Conservation (phyloP, 352 stramenopile species). For the Vaucheria bursata region DNA sequence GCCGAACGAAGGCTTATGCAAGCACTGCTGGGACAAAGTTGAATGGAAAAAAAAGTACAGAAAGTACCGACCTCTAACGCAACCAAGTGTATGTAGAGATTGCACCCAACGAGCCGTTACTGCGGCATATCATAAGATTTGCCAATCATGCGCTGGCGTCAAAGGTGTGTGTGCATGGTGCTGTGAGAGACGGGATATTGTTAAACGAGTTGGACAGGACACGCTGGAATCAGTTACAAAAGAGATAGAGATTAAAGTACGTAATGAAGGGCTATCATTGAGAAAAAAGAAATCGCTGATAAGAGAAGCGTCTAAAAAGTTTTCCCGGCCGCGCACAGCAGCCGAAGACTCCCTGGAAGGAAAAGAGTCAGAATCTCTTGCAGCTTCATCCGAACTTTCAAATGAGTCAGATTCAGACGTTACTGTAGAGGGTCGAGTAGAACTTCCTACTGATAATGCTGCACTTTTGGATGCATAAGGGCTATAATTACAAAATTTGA, state of each 20-base stretch:
- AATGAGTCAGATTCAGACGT: too few species aligned
- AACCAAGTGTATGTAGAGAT: constrained; percentile 81
- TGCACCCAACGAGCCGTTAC: constrained; percentile 80
- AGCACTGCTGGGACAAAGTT: constrained; percentile 70
- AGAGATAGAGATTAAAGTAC: background rate
- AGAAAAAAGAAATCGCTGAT: background rate
- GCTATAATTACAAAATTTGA: too few species aligned
- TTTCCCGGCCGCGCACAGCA: too few species aligned
- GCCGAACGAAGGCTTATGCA: constrained; percentile 80
- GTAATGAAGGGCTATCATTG: background rate
- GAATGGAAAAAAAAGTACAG: constrained; percentile 98
- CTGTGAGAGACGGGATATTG: constrained; percentile 13
- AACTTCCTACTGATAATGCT: too few species aligned
- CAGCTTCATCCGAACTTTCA: too few species aligned
- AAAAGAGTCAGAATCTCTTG: too few species aligned
- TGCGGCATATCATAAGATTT: constrained; percentile 86
- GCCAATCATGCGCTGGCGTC: constrained; percentile 73
- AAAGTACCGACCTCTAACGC: constrained; percentile 93
- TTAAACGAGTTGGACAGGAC: background rate
- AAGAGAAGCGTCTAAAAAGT: background rate
- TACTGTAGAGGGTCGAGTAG: too few species aligned
- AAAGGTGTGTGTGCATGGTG: constrained; percentile 77
- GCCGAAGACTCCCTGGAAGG: too few species aligned
- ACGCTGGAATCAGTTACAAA: background rate
- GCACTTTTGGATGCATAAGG: too few species aligned